Percentiles rank a stretch among this genome's conserved stretches.
Evolutionary conservation across 1,139 yeast genomes (phyloP).

Genomic region (Meyerozyma guilliermondii): DNA sequence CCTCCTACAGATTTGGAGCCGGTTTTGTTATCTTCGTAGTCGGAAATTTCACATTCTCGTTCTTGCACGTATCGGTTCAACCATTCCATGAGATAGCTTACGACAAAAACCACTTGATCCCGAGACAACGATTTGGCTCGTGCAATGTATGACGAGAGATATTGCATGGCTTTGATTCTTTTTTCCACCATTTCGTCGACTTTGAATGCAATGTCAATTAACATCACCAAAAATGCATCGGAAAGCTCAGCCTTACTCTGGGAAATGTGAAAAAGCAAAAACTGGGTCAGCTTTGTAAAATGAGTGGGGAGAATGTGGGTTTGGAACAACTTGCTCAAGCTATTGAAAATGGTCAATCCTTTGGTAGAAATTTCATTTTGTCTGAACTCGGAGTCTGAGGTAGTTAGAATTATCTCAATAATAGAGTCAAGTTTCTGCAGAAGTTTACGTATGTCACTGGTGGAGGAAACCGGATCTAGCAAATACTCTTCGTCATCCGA

Average conservation of each 20-base stretch:
- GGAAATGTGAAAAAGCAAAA: constrained; percentile 72
- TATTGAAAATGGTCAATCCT: constrained; percentile 72
- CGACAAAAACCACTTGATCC: constrained; percentile 71
- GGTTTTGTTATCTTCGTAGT: constrained; percentile 21
- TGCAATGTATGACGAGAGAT: constrained; percentile 85
- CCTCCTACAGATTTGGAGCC: constrained; percentile 34
- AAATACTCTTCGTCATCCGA: constrained; percentile 26
- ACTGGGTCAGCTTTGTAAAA: constrained; percentile 86
- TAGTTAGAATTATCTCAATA: constrained; percentile 49
- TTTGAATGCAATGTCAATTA: constrained; percentile 77
- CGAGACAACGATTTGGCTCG: constrained; percentile 73
- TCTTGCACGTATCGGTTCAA: constrained; percentile 72
- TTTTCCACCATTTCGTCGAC: constrained; percentile 65
- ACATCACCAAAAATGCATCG: constrained; percentile 77
- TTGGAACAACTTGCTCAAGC: constrained; percentile 71
- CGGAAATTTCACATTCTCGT: constrained; percentile 74
- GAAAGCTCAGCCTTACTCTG: constrained; percentile 79
- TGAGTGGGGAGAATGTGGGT: constrained; percentile 87
- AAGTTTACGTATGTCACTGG: constrained; percentile 50
- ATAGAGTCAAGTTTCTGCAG: constrained; percentile 68
- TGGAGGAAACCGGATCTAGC: constrained; percentile 38
- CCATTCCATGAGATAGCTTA: constrained; percentile 80
- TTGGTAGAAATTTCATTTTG: constrained; percentile 46
- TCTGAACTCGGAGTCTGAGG: constrained; percentile 47
- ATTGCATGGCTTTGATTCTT: constrained; percentile 86